These are phyloP conservation scores for Neonectria coccinea DNA, from an alignment of 2,329 filamentous ascomycete species.

Conservation along the genomic window DNA sequence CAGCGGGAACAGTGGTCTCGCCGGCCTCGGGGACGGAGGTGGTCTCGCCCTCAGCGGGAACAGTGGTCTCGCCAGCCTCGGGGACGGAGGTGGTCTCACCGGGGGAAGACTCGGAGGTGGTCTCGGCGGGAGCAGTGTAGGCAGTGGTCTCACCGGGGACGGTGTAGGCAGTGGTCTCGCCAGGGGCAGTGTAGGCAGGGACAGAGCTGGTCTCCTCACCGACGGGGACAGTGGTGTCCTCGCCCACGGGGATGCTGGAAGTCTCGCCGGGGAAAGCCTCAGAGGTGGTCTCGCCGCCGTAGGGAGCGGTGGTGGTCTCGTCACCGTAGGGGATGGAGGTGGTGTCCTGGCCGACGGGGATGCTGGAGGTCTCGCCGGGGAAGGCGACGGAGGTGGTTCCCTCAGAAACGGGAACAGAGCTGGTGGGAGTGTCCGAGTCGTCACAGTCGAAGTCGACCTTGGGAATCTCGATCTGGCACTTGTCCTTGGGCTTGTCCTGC, in stretches of 20 bases:
- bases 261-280: slow-evolving; percentile 8
- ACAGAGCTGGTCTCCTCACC: slow-evolving; percentile 46
- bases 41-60: slow-evolving; percentile 23
- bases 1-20: slow-evolving; percentile 3
- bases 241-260: slow-evolving; percentile 13
- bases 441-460: slow-evolving; percentile 80
- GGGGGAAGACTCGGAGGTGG: slow-evolving; percentile 24
- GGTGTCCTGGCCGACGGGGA: slow-evolving; percentile 33
- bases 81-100: slow-evolving; percentile 1
- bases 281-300: slow-evolving; percentile 45
- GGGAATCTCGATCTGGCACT: slow-evolving; percentile 80
- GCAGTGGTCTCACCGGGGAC: slow-evolving; percentile 17
- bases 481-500: slow-evolving; percentile 65
- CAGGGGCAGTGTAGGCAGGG: slow-evolving; percentile 8
- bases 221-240: slow-evolving; percentile 1
- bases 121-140: slow-evolving; percentile 26
- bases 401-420: slow-evolving; percentile 25
- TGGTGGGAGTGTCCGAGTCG: slow-evolving; percentile 45
- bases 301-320: neutral
- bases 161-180: slow-evolving; percentile 32
- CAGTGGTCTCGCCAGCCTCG: slow-evolving; percentile 11
- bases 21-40: slow-evolving; percentile 9
- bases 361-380: slow-evolving; percentile 33
- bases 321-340: slow-evolving; percentile 10
- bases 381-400: slow-evolving; percentile 19